Percentiles rank a stretch among this genome's conserved stretches.
phyloP scores from a whole-genome alignment of 768 basidiomycete genomes.

The Gloeophyllum trabeum region DNA sequence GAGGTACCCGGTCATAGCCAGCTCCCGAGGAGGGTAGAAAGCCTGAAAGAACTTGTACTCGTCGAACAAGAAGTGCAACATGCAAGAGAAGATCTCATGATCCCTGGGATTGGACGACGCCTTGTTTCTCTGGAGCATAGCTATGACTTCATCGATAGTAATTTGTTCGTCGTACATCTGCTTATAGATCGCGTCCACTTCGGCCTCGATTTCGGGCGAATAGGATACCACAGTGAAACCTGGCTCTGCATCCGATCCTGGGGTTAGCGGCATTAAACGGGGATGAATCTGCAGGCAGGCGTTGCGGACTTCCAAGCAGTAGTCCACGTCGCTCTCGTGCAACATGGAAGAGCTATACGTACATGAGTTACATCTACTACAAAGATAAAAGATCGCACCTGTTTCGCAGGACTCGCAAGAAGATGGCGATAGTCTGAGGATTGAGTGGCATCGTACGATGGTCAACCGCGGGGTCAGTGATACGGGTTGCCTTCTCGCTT shows the following conservation, averaged over 20 bases:
- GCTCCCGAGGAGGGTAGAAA: constrained; percentile 87
- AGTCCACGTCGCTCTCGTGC: constrained; percentile 68
- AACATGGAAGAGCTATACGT: constrained; percentile 57
- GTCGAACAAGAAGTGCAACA: constrained; percentile 98
- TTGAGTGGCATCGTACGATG: constrained; percentile 79
- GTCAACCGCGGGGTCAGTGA: constrained; percentile 71
- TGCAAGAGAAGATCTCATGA: constrained; percentile 98
- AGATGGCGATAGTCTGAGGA: constrained; percentile 83
- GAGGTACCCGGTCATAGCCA: constrained; percentile 91
- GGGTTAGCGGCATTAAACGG: constrained; percentile 87
- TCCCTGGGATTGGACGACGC: constrained; percentile 74
- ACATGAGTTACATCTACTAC: neutral
- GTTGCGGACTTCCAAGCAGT: constrained; percentile 86
- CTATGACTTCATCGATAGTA: constrained; percentile 88
- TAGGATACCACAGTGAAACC: constrained; percentile 87
- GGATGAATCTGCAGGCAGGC: constrained; percentile 92
- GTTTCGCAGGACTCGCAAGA: constrained; percentile 80
- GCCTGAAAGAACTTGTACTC: constrained; percentile 99
- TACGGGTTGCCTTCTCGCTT: constrained; percentile 65
- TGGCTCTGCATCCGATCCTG: constrained; percentile 80
- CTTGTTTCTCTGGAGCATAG: constrained; percentile 78
- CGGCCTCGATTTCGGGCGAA: constrained; percentile 78
- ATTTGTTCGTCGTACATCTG: constrained; percentile 97
- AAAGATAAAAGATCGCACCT: constrained; percentile 34
- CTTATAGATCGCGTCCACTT: constrained; percentile 93